Evolutionary conservation across 768 basidiomycete genomes (phyloP).

Genomic region (Paxillus ammoniavirescens): DNA sequence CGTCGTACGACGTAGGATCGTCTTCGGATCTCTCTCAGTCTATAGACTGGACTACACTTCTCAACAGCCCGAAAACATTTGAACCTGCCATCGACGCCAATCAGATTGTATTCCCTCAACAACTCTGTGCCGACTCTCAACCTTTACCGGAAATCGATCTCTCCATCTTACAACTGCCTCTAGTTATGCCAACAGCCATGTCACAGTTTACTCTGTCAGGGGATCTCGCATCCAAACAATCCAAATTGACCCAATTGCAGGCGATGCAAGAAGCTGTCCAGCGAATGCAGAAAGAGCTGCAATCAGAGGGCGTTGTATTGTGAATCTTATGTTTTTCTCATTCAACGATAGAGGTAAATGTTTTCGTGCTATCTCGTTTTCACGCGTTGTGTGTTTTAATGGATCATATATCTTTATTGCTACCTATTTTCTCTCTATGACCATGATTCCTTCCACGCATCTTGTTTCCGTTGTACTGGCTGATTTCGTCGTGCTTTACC

Average conservation of each 20-base stretch:
- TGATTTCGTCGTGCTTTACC: too few species aligned
- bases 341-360: conserved; percentile 8
- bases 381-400: not conserved
- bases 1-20: too few species aligned
- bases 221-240: conserved; percentile 8
- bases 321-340: conserved; percentile 1
- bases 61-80: not conserved
- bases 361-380: not conserved
- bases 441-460: too few species aligned
- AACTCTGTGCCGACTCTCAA: not conserved
- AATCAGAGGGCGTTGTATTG: conserved; percentile 16
- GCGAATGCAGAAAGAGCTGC: conserved; percentile 34
- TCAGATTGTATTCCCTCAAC: conserved; percentile 2
- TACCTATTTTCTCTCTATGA: conserved; percentile 13
- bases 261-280: conserved; percentile 34
- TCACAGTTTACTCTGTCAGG: not conserved
- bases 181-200: not conserved
- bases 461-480: too few species aligned
- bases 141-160: conserved; percentile 24
- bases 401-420: conserved; percentile 20
- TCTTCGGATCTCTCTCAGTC: conserved; percentile 1
- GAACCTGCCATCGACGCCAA: not conserved
- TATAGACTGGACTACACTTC: conserved; percentile 17
- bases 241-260: conserved; percentile 19
- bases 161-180: conserved; percentile 23